Conservation (phyloP, 208 protist genomes). For the Herpetomonas tarakana region DNA sequence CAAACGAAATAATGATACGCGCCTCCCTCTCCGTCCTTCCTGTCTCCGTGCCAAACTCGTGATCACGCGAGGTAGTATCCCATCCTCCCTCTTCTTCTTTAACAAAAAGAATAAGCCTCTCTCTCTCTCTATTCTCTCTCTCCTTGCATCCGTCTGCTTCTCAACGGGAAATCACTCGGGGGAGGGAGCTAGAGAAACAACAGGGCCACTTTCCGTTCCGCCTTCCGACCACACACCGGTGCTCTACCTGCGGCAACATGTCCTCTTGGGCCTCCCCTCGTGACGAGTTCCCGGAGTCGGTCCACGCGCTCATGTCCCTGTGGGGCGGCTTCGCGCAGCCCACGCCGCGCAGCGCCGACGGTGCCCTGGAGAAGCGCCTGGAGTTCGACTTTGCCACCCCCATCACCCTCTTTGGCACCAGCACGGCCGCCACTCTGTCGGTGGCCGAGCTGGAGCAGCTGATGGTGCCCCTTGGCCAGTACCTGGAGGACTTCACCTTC, state of each 20-base stretch:
- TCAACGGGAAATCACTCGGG: too few relatives aligned
- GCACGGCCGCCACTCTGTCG: conserved; percentile 13
- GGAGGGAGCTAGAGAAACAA: too few relatives aligned
- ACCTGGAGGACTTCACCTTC: conserved; percentile 21
- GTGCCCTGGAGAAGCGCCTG: conserved; percentile 79
- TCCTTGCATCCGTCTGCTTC: neutral
- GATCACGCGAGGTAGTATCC: too few relatives aligned
- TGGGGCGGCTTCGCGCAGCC: conserved; percentile 77
- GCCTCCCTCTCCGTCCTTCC: too few relatives aligned
- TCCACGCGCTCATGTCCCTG: conserved; percentile 81
- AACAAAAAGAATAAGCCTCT: too few relatives aligned
- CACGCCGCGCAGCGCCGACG: conserved; percentile 37
- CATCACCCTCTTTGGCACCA: neutral
- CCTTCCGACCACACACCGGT: neutral
- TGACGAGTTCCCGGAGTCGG: conserved; percentile 67
- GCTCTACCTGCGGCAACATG: conserved; percentile 1
- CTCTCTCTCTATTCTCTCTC: neutral
- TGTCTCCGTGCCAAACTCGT: too few relatives aligned
- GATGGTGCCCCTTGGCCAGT: conserved; percentile 36
- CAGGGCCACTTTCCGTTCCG: conserved; percentile 1
- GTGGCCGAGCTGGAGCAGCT: conserved; percentile 35
- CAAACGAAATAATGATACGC: too few relatives aligned
- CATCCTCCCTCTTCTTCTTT: too few relatives aligned
- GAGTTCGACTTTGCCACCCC: conserved; percentile 71
- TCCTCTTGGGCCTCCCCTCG: conserved; percentile 45